These are phyloP conservation scores for Rickenella mellea DNA, from an alignment of 768 basidiomycete genomes.

Conservation along the genomic window DNA sequence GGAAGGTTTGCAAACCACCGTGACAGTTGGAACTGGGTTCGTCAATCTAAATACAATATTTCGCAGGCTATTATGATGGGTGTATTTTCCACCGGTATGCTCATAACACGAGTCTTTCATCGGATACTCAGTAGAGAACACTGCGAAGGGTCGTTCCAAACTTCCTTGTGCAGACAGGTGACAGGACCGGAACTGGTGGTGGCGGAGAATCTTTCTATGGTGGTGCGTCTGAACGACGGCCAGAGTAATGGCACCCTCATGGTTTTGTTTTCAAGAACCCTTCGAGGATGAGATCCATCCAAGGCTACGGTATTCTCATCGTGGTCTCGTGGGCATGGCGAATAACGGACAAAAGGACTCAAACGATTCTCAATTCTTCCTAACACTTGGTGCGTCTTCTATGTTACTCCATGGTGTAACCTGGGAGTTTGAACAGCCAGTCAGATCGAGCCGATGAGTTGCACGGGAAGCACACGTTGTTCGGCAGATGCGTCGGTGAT, in stretches of 20 bases:
- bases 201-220: slow-evolving; percentile 96
- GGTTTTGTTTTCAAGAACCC: slow-evolving; percentile 50
- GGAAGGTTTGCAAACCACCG: slow-evolving; percentile 56
- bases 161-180: slow-evolving; percentile 93
- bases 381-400: slow-evolving; percentile 68
- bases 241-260: neutral
- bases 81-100: slow-evolving; percentile 85
- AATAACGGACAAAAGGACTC: slow-evolving; percentile 80
- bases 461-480: slow-evolving; percentile 90
- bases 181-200: slow-evolving; percentile 80
- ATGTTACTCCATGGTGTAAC: neutral
- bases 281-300: slow-evolving; percentile 95
- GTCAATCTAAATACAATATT: neutral
- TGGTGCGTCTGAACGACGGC: slow-evolving; percentile 30
- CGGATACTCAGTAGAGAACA: neutral
- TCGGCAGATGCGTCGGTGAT: slow-evolving; percentile 83
- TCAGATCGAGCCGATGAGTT: slow-evolving; percentile 88
- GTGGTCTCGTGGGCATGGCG: slow-evolving; percentile 92
- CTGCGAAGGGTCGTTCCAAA: slow-evolving; percentile 65
- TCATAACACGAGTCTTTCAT: neutral
- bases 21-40: neutral
- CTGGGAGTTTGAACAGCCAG: slow-evolving; percentile 3
- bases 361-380: slow-evolving; percentile 93
- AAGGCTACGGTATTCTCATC: slow-evolving; percentile 78
- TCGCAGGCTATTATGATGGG: slow-evolving; percentile 87